Percentiles rank a stretch among this genome's conserved stretches.
Evolutionary conservation across 768 basidiomycete genomes (phyloP).

Genomic region (Mrakia hoshinonis): DNA sequence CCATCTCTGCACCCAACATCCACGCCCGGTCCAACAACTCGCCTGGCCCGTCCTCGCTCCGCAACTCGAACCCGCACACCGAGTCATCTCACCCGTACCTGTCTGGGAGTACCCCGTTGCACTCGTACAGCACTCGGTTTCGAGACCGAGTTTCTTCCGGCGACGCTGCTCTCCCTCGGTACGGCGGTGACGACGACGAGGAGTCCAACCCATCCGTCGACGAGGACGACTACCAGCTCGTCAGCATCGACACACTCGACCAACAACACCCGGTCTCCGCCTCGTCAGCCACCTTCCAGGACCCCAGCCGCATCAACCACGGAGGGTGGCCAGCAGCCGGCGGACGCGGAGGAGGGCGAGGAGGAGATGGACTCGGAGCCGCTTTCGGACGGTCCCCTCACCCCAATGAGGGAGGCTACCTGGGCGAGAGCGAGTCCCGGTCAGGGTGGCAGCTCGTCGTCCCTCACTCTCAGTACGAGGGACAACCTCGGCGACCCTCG

Average conservation of each 20-base stretch:
- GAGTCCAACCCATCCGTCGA: constrained; percentile 4
- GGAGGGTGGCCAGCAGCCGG: background rate
- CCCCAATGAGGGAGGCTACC: background rate
- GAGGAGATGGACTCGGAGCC: background rate
- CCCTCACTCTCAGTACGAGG: background rate
- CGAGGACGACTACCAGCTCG: constrained; percentile 1
- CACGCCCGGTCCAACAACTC: background rate
- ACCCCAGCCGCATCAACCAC: background rate
- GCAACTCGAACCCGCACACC: constrained; percentile 1
- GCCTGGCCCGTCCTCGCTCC: background rate
- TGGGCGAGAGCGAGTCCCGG: background rate
- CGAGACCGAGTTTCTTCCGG: background rate
- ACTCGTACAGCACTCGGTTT: background rate
- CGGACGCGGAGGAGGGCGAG: background rate
- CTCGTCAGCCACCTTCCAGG: background rate
- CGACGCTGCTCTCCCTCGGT: background rate
- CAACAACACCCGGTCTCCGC: background rate
- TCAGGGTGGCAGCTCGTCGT: background rate
- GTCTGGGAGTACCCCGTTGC: background rate
- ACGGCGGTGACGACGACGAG: background rate
- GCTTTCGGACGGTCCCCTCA: background rate
- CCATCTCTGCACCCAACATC: background rate
- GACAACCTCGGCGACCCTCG: background rate
- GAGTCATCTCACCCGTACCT: background rate
- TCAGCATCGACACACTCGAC: constrained; percentile 6